These are phyloP conservation scores for Aspergillus quadricinctus DNA, from an alignment of 2,329 filamentous ascomycete species.

Conservation along the genomic window DNA sequence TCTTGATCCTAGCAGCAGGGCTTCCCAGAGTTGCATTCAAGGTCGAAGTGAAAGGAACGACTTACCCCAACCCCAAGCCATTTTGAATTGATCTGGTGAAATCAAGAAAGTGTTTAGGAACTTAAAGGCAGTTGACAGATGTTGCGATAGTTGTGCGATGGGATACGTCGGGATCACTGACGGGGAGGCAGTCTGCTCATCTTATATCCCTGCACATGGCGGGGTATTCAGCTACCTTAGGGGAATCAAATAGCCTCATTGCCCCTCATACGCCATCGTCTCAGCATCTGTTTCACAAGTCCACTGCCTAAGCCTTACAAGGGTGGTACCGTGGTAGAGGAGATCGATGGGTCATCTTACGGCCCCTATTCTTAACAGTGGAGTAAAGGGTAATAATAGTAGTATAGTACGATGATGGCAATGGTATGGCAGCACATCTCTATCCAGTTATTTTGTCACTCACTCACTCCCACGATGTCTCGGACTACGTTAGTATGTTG, in stretches of 20 bases:
- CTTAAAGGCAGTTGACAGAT: not conserved
- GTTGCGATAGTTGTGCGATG: not conserved
- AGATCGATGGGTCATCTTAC: not conserved
- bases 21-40: not conserved
- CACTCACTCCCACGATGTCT: not conserved
- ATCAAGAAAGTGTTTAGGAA: constrained; percentile 1
- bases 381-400: not conserved
- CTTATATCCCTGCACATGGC: not conserved
- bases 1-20: not conserved
- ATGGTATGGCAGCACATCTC: not conserved
- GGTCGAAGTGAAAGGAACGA: constrained; percentile 2
- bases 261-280: not conserved
- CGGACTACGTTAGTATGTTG: not conserved
- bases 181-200: not conserved
- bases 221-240: not conserved
- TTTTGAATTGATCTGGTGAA: constrained; percentile 18
- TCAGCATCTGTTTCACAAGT: not conserved
- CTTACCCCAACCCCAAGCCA: constrained; percentile 36
- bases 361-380: not conserved
- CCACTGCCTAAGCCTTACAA: not conserved
- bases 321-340: not conserved
- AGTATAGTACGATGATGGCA: not conserved
- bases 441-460: not conserved
- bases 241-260: not conserved
- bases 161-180: not conserved